phyloP scores from a whole-genome alignment of 768 basidiomycete species.

The Lactarius quietus region DNA sequence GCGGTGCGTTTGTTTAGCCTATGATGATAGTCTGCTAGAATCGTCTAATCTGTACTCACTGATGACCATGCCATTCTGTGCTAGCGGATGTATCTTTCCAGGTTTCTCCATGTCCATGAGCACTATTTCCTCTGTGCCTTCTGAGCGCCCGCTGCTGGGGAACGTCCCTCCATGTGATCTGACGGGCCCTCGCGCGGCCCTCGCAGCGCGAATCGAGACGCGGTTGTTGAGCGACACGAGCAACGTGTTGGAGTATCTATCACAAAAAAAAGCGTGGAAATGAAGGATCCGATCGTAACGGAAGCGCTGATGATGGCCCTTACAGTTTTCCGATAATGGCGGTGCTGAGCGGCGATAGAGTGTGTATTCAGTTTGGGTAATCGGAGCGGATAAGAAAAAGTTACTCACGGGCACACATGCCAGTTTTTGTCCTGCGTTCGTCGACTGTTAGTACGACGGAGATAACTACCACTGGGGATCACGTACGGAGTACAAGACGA shows the following conservation, averaged over 20 bases:
- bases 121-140: background rate
- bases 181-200: background rate
- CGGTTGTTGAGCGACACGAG: conserved; percentile 30
- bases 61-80: background rate
- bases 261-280: background rate
- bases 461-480: background rate
- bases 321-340: conserved; percentile 19
- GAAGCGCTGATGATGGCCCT: conserved; percentile 2
- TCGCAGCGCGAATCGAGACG: conserved; percentile 9
- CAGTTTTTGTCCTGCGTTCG: conserved; percentile 7
- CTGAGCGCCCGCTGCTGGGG: background rate
- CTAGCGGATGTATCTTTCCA: background rate
- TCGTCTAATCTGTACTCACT: background rate
- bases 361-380: background rate
- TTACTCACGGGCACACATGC: conserved; percentile 15
- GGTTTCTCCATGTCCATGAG: background rate
- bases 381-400: too few relatives aligned
- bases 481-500: conserved; percentile 11
- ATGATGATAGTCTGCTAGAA: too few relatives aligned
- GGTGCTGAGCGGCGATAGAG: conserved; percentile 4
- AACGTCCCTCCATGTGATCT: background rate
- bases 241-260: conserved; percentile 29
- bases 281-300: background rate
- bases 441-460: background rate
- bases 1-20: background rate